Percentiles rank a stretch among this genome's conserved stretches.
phyloP scores from a whole-genome alignment of 2,329 filamentous ascomycete genomes.

The Lachnellula arida region DNA sequence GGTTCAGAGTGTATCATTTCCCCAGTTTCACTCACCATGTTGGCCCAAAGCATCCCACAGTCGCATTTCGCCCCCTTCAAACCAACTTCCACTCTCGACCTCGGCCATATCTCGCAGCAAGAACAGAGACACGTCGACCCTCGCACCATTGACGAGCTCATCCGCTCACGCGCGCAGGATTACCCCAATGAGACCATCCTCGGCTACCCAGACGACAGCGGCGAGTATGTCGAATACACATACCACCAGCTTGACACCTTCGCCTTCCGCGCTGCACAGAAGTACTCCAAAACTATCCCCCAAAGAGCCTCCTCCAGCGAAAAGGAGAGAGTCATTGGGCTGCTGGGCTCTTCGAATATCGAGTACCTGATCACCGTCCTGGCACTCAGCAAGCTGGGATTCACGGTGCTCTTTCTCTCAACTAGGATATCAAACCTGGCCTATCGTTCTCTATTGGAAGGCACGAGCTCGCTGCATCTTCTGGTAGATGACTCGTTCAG shows the following conservation, averaged over 20 bases:
- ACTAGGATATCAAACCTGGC: slow-evolving; percentile 48
- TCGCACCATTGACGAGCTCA: slow-evolving; percentile 17
- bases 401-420: slow-evolving; percentile 48
- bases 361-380: slow-evolving; percentile 48
- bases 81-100: too few relatives aligned
- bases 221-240: slow-evolving; percentile 19
- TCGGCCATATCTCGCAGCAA: too few relatives aligned
- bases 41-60: too few relatives aligned
- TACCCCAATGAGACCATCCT: slow-evolving; percentile 8
- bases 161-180: slow-evolving; percentile 11
- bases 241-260: slow-evolving; percentile 12
- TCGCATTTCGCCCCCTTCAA: too few relatives aligned
- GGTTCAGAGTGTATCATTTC: too few relatives aligned
- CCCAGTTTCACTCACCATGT: too few relatives aligned
- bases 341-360: slow-evolving; percentile 45
- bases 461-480: slow-evolving; percentile 29
- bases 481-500: slow-evolving; percentile 12
- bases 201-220: slow-evolving; percentile 11
- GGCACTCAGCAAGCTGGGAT: slow-evolving; percentile 48
- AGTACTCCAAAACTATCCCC: slow-evolving; percentile 8
- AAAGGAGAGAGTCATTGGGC: slow-evolving; percentile 38
- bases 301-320: slow-evolving; percentile 19
- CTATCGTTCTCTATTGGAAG: slow-evolving; percentile 41
- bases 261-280: slow-evolving; percentile 10
- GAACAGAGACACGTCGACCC: background rate